Conservation (phyloP, 2,329 filamentous ascomycete species). For the Xylariaceae sp. region DNA sequence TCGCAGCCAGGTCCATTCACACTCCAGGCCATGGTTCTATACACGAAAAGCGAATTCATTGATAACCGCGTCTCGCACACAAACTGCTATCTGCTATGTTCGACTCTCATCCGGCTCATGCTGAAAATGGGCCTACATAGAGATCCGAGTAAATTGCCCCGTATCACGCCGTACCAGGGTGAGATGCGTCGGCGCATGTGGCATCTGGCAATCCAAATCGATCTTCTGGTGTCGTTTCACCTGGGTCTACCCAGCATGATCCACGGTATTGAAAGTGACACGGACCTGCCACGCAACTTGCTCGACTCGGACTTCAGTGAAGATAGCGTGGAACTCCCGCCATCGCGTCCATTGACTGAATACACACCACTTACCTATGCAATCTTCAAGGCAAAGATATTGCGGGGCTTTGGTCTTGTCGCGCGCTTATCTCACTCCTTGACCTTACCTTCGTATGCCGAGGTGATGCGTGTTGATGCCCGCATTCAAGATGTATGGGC, state of each 20-base stretch:
- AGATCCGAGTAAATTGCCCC: constrained; percentile 49
- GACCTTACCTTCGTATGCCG: constrained; percentile 43
- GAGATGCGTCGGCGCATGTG: constrained; percentile 53
- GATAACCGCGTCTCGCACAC: constrained; percentile 48
- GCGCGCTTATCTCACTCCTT: constrained; percentile 49
- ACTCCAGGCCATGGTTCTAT: constrained; percentile 49
- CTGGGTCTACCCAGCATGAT: constrained; percentile 65
- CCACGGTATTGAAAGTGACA: constrained; percentile 60
- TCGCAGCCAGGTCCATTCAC: constrained; percentile 46
- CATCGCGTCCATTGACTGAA: constrained; percentile 52
- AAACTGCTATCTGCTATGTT: constrained; percentile 51
- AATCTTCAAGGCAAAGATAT: constrained; percentile 48
- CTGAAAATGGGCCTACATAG: constrained; percentile 57
- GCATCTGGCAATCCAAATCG: constrained; percentile 54
- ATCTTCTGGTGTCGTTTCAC: constrained; percentile 62
- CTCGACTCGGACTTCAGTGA: constrained; percentile 63
- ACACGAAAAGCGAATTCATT: constrained; percentile 52
- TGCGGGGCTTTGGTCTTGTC: constrained; percentile 47
- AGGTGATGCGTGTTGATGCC: constrained; percentile 47
- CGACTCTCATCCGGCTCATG: constrained; percentile 50
- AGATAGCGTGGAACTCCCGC: constrained; percentile 51
- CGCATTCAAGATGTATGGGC: constrained; percentile 44
- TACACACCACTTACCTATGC: constrained; percentile 56
- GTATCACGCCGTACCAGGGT: constrained; percentile 48
- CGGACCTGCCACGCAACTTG: constrained; percentile 56